Percentiles rank a stretch among this genome's conserved stretches.
These are phyloP conservation scores for Termitomyces sp. DNA, from an alignment of 768 basidiomycete genomes.

Conservation along the genomic window DNA sequence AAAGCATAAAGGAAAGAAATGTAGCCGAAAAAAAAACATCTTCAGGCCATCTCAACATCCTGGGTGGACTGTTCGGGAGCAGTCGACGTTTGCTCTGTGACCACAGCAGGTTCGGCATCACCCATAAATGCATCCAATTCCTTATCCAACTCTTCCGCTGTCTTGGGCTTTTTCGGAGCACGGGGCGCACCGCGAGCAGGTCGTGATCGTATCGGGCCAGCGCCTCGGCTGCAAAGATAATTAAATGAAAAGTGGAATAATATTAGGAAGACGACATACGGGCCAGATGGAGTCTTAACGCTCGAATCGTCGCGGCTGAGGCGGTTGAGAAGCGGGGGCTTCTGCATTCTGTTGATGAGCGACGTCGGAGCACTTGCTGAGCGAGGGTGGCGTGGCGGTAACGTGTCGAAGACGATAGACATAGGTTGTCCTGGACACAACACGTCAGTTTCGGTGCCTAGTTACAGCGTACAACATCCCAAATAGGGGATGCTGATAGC, in stretches of 20 bases:
- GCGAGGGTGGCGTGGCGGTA: constrained; percentile 39
- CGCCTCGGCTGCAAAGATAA: constrained; percentile 21
- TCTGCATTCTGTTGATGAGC: constrained; percentile 71
- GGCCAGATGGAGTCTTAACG: constrained; percentile 27
- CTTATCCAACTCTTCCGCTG: constrained; percentile 79
- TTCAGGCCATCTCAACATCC: constrained; percentile 55
- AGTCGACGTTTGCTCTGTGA: constrained; percentile 12
- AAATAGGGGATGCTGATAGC: background rate
- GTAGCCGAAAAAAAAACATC: background rate
- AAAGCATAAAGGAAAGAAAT: background rate
- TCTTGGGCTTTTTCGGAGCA: constrained; percentile 54
- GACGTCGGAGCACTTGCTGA: constrained; percentile 53
- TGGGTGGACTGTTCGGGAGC: constrained; percentile 18
- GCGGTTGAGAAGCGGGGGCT: constrained; percentile 65
- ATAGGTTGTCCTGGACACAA: constrained; percentile 66
- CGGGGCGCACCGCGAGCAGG: constrained; percentile 27
- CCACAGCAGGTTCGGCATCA: constrained; percentile 35
- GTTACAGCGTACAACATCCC: background rate
- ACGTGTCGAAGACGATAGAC: constrained; percentile 57
- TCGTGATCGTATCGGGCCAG: constrained; percentile 47
- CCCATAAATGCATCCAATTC: constrained; percentile 88
- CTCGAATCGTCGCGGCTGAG: constrained; percentile 44
- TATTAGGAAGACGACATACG: constrained; percentile 26
- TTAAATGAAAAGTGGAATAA: background rate
- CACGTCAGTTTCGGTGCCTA: background rate